Evolutionary conservation across 75 land plant species (phyloP), one percentile per base, ranked within the genome.

Genomic region (Pinus tabuliformis): DNA sequence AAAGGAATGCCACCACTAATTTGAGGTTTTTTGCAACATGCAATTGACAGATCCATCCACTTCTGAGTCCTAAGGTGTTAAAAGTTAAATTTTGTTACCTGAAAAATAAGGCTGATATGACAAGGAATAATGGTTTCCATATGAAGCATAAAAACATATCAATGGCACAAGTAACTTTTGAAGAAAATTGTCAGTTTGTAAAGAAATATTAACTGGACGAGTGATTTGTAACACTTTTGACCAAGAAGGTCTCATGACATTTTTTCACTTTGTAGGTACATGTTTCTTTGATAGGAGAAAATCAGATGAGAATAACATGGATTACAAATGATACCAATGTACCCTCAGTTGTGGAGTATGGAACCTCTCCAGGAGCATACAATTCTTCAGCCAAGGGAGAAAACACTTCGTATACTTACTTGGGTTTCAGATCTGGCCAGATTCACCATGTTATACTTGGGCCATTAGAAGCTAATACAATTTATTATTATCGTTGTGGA

Each of bases 401-500:
- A 39, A 60, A 63, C 20, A 49, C 18, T 15, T 63, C 76, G 17
- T 85, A 85, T 77, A 58, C 59, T 21, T 83, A 73, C 52, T 22
- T 85, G 37, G 74, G 79, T 24, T 85, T 83, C 63, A 59, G 70
- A 39, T 85, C 87, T 24, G 81, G 86, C 14, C 58, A 21, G 22
- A 79, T 85, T 73, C 61, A 83, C 45, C 33, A 79, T 75, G 87
- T 83, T 45, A 70, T 76, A 16, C 62, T 85, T 22, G 78, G 81
- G 18, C 87, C 87, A 22, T 73, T 85, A 26, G 45, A 78, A 37
- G 58, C 73, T 20, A 72, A 61, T 49, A 75, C 87, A 21, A 21
- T 7, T 56, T 85, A 85, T 83, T 83, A 73, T 42, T 85, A 85
- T 62, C 70, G 74, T 22, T 83, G 85, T 85, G 87, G 86, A 74